Conservation (phyloP, 2,329 filamentous ascomycete genomes). For the Ceratocystis diversiconidia region DNA sequence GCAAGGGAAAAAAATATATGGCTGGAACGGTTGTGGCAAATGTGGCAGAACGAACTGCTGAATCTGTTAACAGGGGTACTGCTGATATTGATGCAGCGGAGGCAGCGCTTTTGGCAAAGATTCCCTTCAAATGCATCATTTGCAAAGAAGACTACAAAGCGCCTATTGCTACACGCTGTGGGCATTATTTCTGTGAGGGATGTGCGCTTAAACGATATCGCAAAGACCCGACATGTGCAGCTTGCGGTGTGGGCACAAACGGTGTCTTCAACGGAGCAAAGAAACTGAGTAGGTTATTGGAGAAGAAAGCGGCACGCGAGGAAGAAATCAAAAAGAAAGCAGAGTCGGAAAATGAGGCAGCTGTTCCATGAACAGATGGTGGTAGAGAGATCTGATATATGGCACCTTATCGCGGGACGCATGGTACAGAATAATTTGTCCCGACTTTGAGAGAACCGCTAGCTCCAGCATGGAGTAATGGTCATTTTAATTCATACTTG, state of each 20-base stretch:
- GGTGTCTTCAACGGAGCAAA: constrained; percentile 86
- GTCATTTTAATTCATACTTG: too few relatives aligned
- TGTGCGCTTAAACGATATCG: constrained; percentile 79
- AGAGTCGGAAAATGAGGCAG: constrained; percentile 26
- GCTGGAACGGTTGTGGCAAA: constrained; percentile 48
- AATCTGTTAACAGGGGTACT: constrained; percentile 26
- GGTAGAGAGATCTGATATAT: too few relatives aligned
- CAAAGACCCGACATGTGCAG: constrained; percentile 74
- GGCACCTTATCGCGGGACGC: too few relatives aligned
- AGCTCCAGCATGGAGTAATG: too few relatives aligned
- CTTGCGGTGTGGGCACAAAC: constrained; percentile 69
- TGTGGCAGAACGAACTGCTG: constrained; percentile 33
- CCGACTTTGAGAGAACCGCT: too few relatives aligned
- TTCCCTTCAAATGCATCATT: constrained; percentile 81
- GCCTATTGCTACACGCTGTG: constrained; percentile 77
- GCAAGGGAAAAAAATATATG: constrained; percentile 52
- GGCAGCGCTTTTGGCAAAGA: constrained; percentile 61
- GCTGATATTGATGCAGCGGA: constrained; percentile 36
- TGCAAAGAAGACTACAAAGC: constrained; percentile 65
- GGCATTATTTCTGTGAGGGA: constrained; percentile 88
- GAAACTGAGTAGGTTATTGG: constrained; percentile 64
- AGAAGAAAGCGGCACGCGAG: constrained; percentile 51
- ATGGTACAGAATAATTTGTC: too few relatives aligned
- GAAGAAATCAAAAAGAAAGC: constrained; percentile 39
- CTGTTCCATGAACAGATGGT: too few relatives aligned